Base-by-base conservation (phyloP, 2,329 filamentous ascomycete genomes). In the Nakataea oryzae region DNA sequence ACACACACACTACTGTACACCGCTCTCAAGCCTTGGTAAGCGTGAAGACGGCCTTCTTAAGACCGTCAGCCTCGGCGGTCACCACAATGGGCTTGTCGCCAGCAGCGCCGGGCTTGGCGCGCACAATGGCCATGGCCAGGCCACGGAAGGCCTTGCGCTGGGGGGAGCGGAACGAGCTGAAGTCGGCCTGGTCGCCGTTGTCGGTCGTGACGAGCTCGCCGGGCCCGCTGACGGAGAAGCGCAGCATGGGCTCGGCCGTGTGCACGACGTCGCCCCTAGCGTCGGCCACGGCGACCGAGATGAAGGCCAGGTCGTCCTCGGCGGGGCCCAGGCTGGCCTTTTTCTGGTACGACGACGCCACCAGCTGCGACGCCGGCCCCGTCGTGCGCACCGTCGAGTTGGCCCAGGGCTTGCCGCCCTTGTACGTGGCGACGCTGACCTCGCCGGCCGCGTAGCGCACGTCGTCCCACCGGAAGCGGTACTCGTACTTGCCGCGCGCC, bases 401-500 rank as follows among this genome's bases (percentile, higher is more conserved):
- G 1, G 78, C 79, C 81, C 81, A 83, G 58, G 71, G 65, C 27
- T 69, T 66, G 2, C 79, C 80, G 47, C 75, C 70, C 69, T 79
- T 81, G 68, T 78, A 83, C 0, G 78, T 71, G 1, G 78, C 74
- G 1, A 82, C 81, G 26, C 66, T 68, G 27, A 83, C 63, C 57
- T 80, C 73, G 8, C 81, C 81, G 0, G 80, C 71, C 54, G 74
- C 64, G 65, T 83, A 84, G 1, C 70, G 68, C 1, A 83, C 75
- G 2, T 78, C 69, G 65, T 84, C 79, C 81, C 80, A 84, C 3
- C 81, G 76, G 66, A 83, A 78, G 24, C 81, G 76, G 65, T 81
- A 83, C n/a, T 72, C 67, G 17, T 66, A 71, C 41, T 70, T 59
- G 0, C 62, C 71, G 57, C 71, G 74, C 63, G 70, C 74, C 63